Evolutionary conservation across 148 eudicot genomes (phyloP).

Genomic region (Rhododendron henanense): DNA sequence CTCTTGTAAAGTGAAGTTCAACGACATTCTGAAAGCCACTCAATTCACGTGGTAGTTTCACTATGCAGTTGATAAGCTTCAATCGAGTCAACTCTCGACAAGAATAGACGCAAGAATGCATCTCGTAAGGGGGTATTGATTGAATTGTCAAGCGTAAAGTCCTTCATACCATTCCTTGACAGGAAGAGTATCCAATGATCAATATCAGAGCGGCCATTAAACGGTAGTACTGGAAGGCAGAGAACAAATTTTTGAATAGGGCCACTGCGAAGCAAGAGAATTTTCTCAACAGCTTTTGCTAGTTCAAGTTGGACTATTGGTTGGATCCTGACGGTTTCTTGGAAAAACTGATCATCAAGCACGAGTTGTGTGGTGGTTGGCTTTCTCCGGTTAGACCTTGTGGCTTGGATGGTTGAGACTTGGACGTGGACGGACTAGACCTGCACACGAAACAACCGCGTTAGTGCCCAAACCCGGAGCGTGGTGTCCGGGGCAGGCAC

Average conservation of each 20-base stretch:
- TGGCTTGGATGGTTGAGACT: no score
- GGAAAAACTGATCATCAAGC: neutral
- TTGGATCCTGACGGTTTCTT: neutral
- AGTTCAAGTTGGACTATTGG: neutral
- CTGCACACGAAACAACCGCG: no score
- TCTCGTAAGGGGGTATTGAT: neutral
- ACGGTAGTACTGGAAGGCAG: neutral
- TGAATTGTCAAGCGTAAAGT: neutral
- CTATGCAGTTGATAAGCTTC: neutral
- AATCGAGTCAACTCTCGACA: slow-evolving; percentile 1
- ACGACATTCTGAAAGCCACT: neutral
- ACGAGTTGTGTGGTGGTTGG: no score
- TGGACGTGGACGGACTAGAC: no score
- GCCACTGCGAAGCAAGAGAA: neutral
- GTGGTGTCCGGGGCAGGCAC: no score
- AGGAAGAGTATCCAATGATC: neutral
- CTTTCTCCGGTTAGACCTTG: no score
- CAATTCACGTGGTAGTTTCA: neutral
- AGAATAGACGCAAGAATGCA: slow-evolving; percentile 2
- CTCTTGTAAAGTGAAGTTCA: neutral
- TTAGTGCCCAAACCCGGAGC: no score
- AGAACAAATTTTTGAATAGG: neutral
- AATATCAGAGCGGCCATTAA: neutral
- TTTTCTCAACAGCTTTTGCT: neutral
- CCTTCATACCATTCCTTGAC: slow-evolving; percentile 5